These are phyloP conservation scores for Vanrija humicola DNA, from an alignment of 1,284 basidiomycete species.

Conservation along the genomic window DNA sequence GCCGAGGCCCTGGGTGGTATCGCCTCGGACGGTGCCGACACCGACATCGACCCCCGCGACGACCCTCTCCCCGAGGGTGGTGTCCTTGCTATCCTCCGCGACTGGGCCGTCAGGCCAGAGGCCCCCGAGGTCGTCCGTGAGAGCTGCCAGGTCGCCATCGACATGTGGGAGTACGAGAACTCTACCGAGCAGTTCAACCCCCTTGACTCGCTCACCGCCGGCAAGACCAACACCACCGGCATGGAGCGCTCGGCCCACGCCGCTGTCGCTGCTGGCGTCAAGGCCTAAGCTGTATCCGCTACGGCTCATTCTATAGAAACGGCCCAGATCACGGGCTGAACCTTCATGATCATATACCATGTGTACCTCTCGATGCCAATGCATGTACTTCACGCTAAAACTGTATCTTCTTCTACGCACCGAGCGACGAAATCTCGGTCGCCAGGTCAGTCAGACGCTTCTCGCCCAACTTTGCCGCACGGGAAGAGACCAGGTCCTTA, in stretches of 20 bases:
- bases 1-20: constrained; percentile 97
- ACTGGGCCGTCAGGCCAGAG: constrained; percentile 74
- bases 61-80: constrained; percentile 47
- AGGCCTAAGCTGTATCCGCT: constrained; percentile 10
- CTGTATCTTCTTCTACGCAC: neutral
- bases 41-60: constrained; percentile 31
- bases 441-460: constrained; percentile 45
- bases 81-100: constrained; percentile 77
- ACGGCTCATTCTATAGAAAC: neutral
- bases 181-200: constrained; percentile 81
- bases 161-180: constrained; percentile 97
- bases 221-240: constrained; percentile 36
- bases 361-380: constrained; percentile 7
- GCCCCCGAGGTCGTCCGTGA: constrained; percentile 88
- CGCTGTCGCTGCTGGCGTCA: constrained; percentile 32
- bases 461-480: constrained; percentile 41
- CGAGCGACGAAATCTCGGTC: constrained; percentile 33
- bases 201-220: constrained; percentile 54
- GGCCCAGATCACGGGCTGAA: neutral
- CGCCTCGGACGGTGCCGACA: constrained; percentile 65
- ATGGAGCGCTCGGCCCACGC: constrained; percentile 46
- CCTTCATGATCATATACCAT: neutral
- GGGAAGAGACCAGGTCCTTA: constrained; percentile 27
- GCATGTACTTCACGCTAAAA: constrained; percentile 12
- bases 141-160: constrained; percentile 93